Conservation (phyloP, 257 asterid species). For the Vinca minor region DNA sequence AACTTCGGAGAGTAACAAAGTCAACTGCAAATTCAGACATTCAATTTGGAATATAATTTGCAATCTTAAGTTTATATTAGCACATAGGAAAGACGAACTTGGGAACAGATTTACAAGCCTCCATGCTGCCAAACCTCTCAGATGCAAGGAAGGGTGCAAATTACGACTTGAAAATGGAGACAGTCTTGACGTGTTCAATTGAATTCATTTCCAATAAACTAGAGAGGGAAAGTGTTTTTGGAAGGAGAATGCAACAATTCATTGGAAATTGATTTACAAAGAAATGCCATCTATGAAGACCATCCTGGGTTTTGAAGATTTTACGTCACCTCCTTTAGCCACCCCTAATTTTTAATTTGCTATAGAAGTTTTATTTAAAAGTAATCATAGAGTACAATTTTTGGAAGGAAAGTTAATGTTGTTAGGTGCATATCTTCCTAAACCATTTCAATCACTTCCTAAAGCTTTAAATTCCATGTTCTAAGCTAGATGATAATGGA, state of each 20-base stretch:
- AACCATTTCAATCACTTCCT: neutral
- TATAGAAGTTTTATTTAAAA: neutral
- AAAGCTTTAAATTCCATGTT: neutral
- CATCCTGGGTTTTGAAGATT: too few species aligned
- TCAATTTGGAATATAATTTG: constrained; percentile 14
- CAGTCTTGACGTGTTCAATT: neutral
- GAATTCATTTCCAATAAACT: neutral
- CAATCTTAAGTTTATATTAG: constrained; percentile 4
- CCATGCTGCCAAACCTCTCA: neutral
- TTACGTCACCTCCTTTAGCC: too few species aligned
- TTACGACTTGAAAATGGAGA: neutral
- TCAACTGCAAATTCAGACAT: constrained; percentile 58
- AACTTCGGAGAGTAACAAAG: constrained; percentile 76
- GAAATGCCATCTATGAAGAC: neutral
- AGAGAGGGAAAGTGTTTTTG: too few species aligned
- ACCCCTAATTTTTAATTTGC: neutral
- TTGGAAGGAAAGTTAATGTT: neutral
- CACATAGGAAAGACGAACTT: too few species aligned
- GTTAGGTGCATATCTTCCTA: neutral
- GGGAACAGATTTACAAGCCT: neutral
- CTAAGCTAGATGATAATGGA: neutral
- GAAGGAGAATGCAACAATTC: neutral
- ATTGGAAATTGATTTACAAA: too few species aligned
- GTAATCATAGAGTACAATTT: neutral
- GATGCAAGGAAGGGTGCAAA: neutral